Base-by-base conservation (phyloP, 108 stramenopile species). In the Cyclostephanos tholiformis region DNA sequence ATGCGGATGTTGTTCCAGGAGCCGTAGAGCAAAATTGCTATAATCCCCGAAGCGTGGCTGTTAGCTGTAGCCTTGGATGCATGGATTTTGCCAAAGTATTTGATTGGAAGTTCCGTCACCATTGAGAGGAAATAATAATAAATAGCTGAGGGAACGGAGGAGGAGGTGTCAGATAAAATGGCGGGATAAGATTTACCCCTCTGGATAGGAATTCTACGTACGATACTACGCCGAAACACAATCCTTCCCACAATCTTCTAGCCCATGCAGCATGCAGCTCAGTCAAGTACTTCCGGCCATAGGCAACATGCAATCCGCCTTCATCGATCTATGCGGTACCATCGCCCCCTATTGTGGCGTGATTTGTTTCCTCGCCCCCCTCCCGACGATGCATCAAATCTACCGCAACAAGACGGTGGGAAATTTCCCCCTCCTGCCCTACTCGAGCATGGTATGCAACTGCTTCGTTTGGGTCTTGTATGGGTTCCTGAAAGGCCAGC, bases 391-490 rank as follows among this genome's bases (percentile, higher is more conserved):
- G 22, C 61, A 68, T 36, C 68, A 86, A 63, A 81, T 90, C 36
- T 26, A 39, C 22, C 65, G 56, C 17, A 84, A 85, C 25, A 65
- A 77, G 61, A 38, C 80, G 11, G 85, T 87, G 1, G 88, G 87
- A 2, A 75, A 60, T n/a, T 59, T 87, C 17, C 91, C 91, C 4
- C 68, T 92, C 35, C 61, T 92, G 48, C 92, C 92, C 4, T 93
- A 93, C 57, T 84, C 87, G 13, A 72, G 85, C 26, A 93, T 93
- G 92, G 67, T 88, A 44, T 73, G 79, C 2, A 82, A 75, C 61
- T 65, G 80, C 30, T 85, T 86, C 30, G 50, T 84, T 0, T 88
- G 85, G 79, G 44, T 72, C 2, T 19, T 62, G 27, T 88, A 92
- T 64, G 92, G 92, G 20, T 19, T 86, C 0, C 58, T 93, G 32